These are phyloP conservation scores for Rhodomyrtus psidioides DNA, from an alignment of 441 rosid species.

Conservation along the genomic window DNA sequence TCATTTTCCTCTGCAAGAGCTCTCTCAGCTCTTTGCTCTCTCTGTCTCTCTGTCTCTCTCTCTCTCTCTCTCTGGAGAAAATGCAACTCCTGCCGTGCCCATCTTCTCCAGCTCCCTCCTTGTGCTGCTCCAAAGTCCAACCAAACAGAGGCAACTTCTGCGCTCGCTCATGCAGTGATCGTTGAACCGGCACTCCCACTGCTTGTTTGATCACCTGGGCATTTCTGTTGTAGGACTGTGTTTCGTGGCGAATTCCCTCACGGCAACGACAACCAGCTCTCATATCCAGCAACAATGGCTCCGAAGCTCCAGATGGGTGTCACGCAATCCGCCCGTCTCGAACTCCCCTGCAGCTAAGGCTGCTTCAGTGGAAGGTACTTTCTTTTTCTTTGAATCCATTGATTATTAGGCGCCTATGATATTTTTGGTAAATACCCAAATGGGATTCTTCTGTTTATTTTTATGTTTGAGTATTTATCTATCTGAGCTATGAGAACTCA, in stretches of 20 bases:
- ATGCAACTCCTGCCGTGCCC: conserved; percentile 61
- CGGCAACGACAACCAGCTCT: conserved; percentile 6
- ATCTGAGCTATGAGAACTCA: not conserved
- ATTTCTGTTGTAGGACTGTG: conserved; percentile 4
- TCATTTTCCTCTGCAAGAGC: not conserved
- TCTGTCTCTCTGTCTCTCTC: not conserved
- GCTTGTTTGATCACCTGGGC: not conserved
- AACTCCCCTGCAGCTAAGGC: conserved; percentile 25
- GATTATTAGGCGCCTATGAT: not conserved
- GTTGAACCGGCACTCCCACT: not conserved
- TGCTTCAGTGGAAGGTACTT: conserved; percentile 48
- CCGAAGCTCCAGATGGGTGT: conserved; percentile 13
- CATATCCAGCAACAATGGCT: not conserved
- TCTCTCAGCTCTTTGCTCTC: not conserved
- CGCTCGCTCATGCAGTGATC: not conserved
- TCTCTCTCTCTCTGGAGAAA: conserved; percentile 10
- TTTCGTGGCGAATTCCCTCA: conserved; percentile 18
- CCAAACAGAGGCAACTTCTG: conserved; percentile 25
- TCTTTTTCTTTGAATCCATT: not conserved
- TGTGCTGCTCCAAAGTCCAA: conserved; percentile 19
- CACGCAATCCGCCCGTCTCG: conserved; percentile 15
- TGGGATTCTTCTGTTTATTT: not conserved
- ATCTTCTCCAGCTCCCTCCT: conserved; percentile 23
- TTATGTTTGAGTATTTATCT: not conserved
- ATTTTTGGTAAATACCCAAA: not conserved